Evolutionary conservation across 2,329 filamentous ascomycete genomes (phyloP).

Genomic region (Acephala macrosclerotiorum): DNA sequence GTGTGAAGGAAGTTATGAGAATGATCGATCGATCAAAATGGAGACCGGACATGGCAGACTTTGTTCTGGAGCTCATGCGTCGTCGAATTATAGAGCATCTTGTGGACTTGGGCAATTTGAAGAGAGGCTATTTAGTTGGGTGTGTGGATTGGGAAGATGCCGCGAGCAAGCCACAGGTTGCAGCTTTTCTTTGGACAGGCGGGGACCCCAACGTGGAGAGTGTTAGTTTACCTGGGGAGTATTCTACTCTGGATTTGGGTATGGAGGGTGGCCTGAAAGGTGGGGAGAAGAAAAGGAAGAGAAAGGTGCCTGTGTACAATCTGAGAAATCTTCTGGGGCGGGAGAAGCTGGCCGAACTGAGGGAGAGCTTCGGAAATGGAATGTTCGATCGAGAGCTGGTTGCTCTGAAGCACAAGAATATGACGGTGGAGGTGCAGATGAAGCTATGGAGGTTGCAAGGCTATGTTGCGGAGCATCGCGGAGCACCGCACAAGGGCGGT

Average conservation of each 20-base stretch:
- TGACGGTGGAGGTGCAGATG: conserved; percentile 54
- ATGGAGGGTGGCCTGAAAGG: conserved; percentile 12
- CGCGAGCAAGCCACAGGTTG: conserved; percentile 43
- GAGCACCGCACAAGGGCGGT: neutral
- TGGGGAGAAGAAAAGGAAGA: conserved; percentile 41
- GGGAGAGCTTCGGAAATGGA: conserved; percentile 30
- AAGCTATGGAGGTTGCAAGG: conserved; percentile 66
- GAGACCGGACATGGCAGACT: conserved; percentile 63
- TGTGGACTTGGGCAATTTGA: conserved; percentile 46
- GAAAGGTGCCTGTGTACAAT: conserved; percentile 59
- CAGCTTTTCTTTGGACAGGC: conserved; percentile 39
- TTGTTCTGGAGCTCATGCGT: conserved; percentile 60
- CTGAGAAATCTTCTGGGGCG: conserved; percentile 58
- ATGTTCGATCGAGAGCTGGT: conserved; percentile 44
- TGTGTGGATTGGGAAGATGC: conserved; percentile 53
- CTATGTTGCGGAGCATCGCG: conserved; percentile 49
- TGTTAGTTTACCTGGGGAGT: conserved; percentile 45
- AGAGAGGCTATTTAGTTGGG: conserved; percentile 52
- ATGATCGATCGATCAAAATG: conserved; percentile 41
- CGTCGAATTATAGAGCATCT: conserved; percentile 55
- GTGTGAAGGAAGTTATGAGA: conserved; percentile 29
- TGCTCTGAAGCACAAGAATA: conserved; percentile 51
- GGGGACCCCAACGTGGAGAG: conserved; percentile 6
- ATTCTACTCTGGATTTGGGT: conserved; percentile 54
- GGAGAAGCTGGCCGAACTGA: conserved; percentile 52